Evolutionary conservation across 768 basidiomycete genomes (phyloP), one percentile per base, ranked within the genome.

Genomic region (Lepiota brunneoincarnata): DNA sequence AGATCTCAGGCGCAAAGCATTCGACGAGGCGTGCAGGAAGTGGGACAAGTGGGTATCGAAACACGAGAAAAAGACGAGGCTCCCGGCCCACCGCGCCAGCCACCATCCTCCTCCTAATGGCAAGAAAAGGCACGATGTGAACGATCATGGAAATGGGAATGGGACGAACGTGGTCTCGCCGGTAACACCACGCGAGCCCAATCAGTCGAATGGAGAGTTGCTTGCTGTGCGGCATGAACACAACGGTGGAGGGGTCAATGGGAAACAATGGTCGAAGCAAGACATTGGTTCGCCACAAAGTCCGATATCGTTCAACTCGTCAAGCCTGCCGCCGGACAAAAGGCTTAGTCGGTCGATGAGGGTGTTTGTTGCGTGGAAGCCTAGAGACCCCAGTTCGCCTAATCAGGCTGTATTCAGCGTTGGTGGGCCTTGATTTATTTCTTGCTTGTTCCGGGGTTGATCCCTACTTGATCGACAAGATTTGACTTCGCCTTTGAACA

Each of bases 341-440:
- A 75, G 74, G 51, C 67, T 81, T n/a, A 81, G 83, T 65, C 74
- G 83, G 44, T 74, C 75, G 14, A 67, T 82, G 54, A 75, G 77
- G 36, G 75, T 80, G 6, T 81, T 80, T 61, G 78, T 80, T 11
- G 82, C 80, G 46, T 82, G 83, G 81, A 86, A 85, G 50, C 50
- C 63, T 14, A 49, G 56, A n/a, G 48, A 55, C 26, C 50, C 50
- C 6, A 40, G 21, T 23, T 54, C 53, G 31, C 53, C 45, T 20
- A 34, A 47, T 35, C 53, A 54, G 43, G 53, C 53, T 14, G 46
- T 41, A 31, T 15, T 20, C 11, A 31, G 48, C 45, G 9, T 15
- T 24, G 18, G 39, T 14, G 18, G 52, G 44, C 35, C 12, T 46
- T 31, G 23, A 46, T 15, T 9, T 15, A 11, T 21, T 10, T 40